A percentile compares a stretch with the other conserved stretches of the same genome.
These are phyloP conservation scores for Flaveria ramosissima DNA, from an alignment of 129 eudicot species.

Conservation along the genomic window DNA sequence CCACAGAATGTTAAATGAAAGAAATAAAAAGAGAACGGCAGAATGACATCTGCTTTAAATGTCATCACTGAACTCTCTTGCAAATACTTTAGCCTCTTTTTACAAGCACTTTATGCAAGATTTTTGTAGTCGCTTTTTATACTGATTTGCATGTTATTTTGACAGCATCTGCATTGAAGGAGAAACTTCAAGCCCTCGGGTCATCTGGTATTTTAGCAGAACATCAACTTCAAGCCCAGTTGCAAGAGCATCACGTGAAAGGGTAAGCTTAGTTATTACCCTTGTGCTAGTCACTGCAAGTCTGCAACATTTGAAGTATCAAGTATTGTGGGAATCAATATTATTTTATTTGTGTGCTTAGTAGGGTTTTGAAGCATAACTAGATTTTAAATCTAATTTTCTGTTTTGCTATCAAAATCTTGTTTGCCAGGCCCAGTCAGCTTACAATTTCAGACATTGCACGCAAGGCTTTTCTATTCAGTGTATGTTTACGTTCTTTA, in stretches of 20 bases:
- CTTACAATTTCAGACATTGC: slow-evolving; percentile 93
- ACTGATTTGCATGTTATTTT: slow-evolving; percentile 36
- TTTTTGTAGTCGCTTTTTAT: slow-evolving; percentile 9
- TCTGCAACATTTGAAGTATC: slow-evolving; percentile 7
- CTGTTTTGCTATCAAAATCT: slow-evolving; percentile 12
- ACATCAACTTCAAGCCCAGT: slow-evolving; percentile 95
- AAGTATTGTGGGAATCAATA: neutral
- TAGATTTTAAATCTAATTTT: slow-evolving; percentile 11
- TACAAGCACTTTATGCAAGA: slow-evolving; percentile 20
- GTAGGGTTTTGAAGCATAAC: slow-evolving; percentile 8
- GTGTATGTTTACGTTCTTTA: slow-evolving; percentile 58
- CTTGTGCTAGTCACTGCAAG: slow-evolving; percentile 14
- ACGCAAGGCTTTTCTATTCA: slow-evolving; percentile 93
- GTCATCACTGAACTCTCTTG: slow-evolving; percentile 13
- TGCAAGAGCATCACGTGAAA: slow-evolving; percentile 93
- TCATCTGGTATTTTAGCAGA: slow-evolving; percentile 97
- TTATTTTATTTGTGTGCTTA: slow-evolving; percentile 12
- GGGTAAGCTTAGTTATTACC: slow-evolving; percentile 57
- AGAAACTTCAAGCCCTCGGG: slow-evolving; percentile 92
- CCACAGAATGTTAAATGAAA: neutral
- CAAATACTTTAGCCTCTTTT: slow-evolving; percentile 5
- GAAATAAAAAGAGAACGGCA: neutral
- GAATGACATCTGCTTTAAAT: neutral
- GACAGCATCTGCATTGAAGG: slow-evolving; percentile 93
- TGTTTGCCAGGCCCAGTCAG: slow-evolving; percentile 76